phyloP scores from a whole-genome alignment of 176 grass and related monocot species.

The Oropetium thomaeum region DNA sequence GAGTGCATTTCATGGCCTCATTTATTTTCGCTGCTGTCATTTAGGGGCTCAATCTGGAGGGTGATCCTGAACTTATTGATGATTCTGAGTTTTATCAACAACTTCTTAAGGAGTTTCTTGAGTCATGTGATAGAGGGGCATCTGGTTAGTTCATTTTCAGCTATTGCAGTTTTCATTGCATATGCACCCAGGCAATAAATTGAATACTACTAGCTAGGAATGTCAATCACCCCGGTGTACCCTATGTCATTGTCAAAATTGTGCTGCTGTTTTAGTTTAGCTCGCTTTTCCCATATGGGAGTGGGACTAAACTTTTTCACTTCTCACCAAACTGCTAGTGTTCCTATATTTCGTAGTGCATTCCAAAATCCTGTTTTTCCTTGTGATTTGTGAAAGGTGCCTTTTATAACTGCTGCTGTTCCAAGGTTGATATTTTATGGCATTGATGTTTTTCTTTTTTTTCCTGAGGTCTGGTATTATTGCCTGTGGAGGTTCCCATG shows the following conservation, averaged over 20 bases:
- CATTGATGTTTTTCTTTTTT: background rate
- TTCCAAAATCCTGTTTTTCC: background rate
- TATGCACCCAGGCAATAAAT: background rate
- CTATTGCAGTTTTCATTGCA: background rate
- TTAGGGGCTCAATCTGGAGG: conserved; percentile 49
- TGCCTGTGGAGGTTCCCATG: background rate
- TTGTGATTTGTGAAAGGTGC: background rate
- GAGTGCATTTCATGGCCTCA: background rate
- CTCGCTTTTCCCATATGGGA: background rate
- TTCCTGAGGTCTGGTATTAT: background rate
- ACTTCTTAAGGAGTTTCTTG: conserved; percentile 92
- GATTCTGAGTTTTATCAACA: conserved; percentile 95
- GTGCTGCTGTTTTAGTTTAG: background rate
- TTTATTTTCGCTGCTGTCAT: conserved; percentile 7
- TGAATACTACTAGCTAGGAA: background rate
- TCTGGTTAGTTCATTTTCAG: conserved; percentile 56
- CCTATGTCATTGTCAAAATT: no score
- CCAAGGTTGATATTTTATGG: background rate
- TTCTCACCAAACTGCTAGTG: background rate
- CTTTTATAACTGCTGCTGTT: background rate
- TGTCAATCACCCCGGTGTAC: background rate
- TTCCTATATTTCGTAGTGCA: background rate
- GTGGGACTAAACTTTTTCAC: background rate
- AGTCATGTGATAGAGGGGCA: conserved; percentile 61
- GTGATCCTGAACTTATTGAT: conserved; percentile 75